These are phyloP conservation scores for Raffaelea albimanens DNA, from an alignment of 2,329 filamentous ascomycete species.

Conservation along the genomic window DNA sequence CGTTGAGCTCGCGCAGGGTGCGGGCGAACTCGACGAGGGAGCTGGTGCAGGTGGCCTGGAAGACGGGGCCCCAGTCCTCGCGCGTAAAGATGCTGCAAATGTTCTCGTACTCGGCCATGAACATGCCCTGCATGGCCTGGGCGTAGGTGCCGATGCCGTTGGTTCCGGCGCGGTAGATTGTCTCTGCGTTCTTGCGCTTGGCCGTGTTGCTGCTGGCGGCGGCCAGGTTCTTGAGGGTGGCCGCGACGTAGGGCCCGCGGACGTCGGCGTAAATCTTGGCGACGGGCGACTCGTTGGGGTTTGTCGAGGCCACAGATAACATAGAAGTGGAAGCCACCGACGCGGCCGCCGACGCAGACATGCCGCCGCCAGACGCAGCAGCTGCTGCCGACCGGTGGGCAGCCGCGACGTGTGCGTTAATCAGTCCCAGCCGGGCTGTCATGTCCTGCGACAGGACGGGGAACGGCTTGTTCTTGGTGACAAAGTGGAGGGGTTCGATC, in stretches of 20 bases:
- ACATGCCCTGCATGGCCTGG: slow-evolving; percentile 76
- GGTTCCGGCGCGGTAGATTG: slow-evolving; percentile 73
- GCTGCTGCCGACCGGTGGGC: slow-evolving; percentile 34
- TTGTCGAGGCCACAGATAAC: slow-evolving; percentile 33
- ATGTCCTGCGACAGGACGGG: slow-evolving; percentile 71
- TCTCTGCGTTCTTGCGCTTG: slow-evolving; percentile 68
- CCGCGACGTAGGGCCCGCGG: slow-evolving; percentile 75
- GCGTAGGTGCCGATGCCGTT: slow-evolving; percentile 90
- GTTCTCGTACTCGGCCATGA: slow-evolving; percentile 82
- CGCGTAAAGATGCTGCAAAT: slow-evolving; percentile 78
- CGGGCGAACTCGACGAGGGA: slow-evolving; percentile 68
- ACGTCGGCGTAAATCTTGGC: slow-evolving; percentile 78
- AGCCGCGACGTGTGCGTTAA: slow-evolving; percentile 67
- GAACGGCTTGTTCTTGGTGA: slow-evolving; percentile 83
- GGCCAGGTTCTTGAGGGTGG: slow-evolving; percentile 75
- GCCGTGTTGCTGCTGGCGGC: slow-evolving; percentile 76
- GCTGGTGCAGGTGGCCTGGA: slow-evolving; percentile 68
- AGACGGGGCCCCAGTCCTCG: slow-evolving; percentile 73
- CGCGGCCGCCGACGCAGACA: slow-evolving; percentile 29
- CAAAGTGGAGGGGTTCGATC: slow-evolving; percentile 82
- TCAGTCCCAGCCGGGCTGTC: slow-evolving; percentile 64
- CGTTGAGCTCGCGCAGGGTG: slow-evolving; percentile 80
- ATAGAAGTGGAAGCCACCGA: slow-evolving; percentile 33
- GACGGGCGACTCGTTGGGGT: slow-evolving; percentile 58
- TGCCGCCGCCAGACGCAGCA: slow-evolving; percentile 37